These are phyloP conservation scores for Aspergillus funiculosus DNA, from an alignment of 495 filamentous ascomycete genomes.

Conservation along the genomic window DNA sequence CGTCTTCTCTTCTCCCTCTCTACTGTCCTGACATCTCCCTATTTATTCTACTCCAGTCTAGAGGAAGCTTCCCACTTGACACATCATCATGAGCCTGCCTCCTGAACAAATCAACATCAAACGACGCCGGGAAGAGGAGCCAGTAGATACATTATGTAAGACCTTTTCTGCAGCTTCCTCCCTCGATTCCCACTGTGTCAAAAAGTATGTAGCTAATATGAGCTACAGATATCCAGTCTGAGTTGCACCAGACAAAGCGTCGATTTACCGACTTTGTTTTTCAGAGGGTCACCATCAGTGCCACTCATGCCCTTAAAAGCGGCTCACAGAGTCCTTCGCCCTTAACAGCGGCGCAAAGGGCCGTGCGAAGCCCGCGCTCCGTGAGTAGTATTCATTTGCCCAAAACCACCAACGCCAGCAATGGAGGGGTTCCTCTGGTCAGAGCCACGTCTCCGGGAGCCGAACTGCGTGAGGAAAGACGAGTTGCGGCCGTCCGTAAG, in stretches of 20 bases:
- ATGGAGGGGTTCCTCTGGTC: conserved; percentile 32
- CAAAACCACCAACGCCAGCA: conserved; percentile 12
- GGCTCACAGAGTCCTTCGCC: conserved; percentile 16
- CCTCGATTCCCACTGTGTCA: not conserved
- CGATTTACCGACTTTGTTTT: conserved; percentile 48
- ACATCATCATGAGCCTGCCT: conserved; percentile 46
- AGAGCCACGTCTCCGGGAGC: conserved; percentile 43
- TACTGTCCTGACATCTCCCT: too few species aligned
- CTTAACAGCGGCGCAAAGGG: conserved; percentile 22
- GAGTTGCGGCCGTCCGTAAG: conserved; percentile 26
- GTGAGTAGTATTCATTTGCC: conserved; percentile 36
- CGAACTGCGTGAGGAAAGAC: conserved; percentile 38
- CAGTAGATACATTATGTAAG: conserved; percentile 52
- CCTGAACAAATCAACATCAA: conserved; percentile 53
- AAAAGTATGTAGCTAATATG: not conserved
- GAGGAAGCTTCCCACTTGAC: too few species aligned
- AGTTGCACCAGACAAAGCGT: conserved; percentile 43
- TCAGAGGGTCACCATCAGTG: conserved; percentile 33
- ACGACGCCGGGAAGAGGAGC: conserved; percentile 51
- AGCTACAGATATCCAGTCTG: conserved; percentile 40
- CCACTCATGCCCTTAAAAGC: conserved; percentile 14
- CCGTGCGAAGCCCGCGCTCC: conserved; percentile 35
- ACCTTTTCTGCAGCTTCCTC: not conserved
- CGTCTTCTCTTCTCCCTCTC: too few species aligned
- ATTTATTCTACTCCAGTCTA: too few species aligned